Percentiles rank a stretch among this genome's conserved stretches.
phyloP scores from a whole-genome alignment of 179 eudicot species.

The Pouteria campechiana region DNA sequence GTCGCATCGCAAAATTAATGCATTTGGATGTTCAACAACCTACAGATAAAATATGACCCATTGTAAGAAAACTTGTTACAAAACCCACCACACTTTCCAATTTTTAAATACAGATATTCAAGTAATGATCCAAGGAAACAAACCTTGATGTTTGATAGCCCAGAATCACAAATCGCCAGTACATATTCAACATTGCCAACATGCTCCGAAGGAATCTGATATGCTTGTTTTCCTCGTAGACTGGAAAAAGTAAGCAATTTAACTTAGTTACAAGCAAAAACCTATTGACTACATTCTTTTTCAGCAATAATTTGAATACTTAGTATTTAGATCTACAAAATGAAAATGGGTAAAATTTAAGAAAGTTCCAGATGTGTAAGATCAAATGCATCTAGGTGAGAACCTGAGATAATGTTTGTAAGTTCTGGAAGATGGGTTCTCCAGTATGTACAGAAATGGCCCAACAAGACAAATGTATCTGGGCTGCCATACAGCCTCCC shows the following conservation, averaged over 20 bases:
- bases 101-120: background rate
- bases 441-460: conserved; percentile 71
- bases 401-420: conserved; percentile 86
- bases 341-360: too few relatives aligned
- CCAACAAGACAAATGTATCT: conserved; percentile 89
- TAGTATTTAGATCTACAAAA: too few relatives aligned
- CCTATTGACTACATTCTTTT: too few relatives aligned
- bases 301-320: too few relatives aligned
- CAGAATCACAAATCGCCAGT: conserved; percentile 54
- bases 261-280: background rate
- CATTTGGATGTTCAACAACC: conserved; percentile 85
- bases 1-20: conserved; percentile 62
- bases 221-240: conserved; percentile 72
- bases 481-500: conserved; percentile 95
- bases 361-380: too few relatives aligned
- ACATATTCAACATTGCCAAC: conserved; percentile 67
- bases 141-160: conserved; percentile 58
- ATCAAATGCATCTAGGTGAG: too few relatives aligned
- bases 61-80: conserved; percentile 1
- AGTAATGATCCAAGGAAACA: background rate
- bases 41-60: too few relatives aligned
- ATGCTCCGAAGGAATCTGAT: conserved; percentile 57
- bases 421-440: conserved; percentile 64
- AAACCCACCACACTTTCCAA: conserved; percentile 2
- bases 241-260: conserved; percentile 27